A percentile compares a stretch with the other conserved stretches of the same genome.
These are phyloP conservation scores for Artemisia annua DNA, from an alignment of 129 eudicot genomes.

Conservation along the genomic window DNA sequence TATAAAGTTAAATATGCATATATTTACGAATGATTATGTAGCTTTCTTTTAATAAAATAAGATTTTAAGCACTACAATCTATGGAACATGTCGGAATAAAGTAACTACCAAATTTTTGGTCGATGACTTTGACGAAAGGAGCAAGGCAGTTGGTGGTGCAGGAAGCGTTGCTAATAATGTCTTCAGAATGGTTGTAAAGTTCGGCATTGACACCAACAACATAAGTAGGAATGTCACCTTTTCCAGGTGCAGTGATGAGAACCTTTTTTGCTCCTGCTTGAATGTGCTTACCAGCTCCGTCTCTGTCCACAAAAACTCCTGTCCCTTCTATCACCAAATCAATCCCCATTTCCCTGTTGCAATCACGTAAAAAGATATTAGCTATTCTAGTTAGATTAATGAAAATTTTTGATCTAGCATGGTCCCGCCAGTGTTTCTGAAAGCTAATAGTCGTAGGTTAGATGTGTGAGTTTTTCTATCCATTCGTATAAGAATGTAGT, in stretches of 20 bases:
- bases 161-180: slow-evolving; percentile 96
- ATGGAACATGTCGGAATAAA: background rate
- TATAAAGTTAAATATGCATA: background rate
- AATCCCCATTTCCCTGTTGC: slow-evolving; percentile 72
- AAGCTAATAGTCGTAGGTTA: too few species aligned
- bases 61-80: background rate
- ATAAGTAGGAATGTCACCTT: slow-evolving; percentile 96
- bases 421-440: too few species aligned
- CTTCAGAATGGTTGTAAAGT: slow-evolving; percentile 55
- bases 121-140: slow-evolving; percentile 96
- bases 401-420: too few species aligned
- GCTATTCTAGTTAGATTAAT: too few species aligned
- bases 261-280: slow-evolving; percentile 98
- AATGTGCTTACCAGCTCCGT: slow-evolving; percentile 93
- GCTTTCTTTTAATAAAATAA: background rate
- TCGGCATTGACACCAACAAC: slow-evolving; percentile 95
- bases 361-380: background rate
- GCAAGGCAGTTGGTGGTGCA: slow-evolving; percentile 99
- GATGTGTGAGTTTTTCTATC: too few species aligned
- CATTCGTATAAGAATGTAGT: too few species aligned
- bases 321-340: slow-evolving; percentile 91
- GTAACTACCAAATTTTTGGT: slow-evolving; percentile 74
- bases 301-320: slow-evolving; percentile 97
- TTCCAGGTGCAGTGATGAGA: slow-evolving; percentile 96
- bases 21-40: background rate